Base-by-base conservation (phyloP, 768 basidiomycete species). In the Coprinopsis sp. region DNA sequence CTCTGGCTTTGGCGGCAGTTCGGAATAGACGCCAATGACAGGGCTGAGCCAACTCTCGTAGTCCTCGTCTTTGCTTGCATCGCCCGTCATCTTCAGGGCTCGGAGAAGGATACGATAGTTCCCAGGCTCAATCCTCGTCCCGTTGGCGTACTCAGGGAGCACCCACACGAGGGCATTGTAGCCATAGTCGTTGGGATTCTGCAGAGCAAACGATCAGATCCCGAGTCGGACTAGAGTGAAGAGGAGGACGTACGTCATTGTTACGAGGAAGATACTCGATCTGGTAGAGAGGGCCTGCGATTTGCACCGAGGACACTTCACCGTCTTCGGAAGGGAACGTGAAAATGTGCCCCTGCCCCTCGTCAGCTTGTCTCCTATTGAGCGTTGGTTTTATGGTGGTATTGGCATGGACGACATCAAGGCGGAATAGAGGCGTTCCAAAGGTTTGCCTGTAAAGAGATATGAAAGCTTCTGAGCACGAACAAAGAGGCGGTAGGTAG, bases 11-110 rank as follows among this genome's bases (percentile, higher is more conserved):
- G n/a, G n/a, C n/a, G n/a, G n/a, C n/a, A n/a, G n/a, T n/a, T n/a
- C n/a, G n/a, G 73, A 56, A 78, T 73, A n/a, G 77, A 77, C 58
- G 76, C 82, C 51, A 73, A 68, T 51, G 41, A 73, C 58, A 11
- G 72, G 70, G 47, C 73, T 72, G 48, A 74, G 55, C 68, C 67
- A 77, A 40, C 66, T 70, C 46, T 77, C 74, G 38, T 67, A 75
- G 51, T 76, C 72, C 24, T 60, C 64, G 49, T 74, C 68, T n/a
- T 60, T 66, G 16, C 50, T 60, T 18, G 67, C 61, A 48, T 76
- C 52, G 0, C 73, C 74, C 11, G 73, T 73, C 2, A 74, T 71
- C 44, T 53, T 65, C 41, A 76, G 52, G 0, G 70, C 68, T 3
- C 73, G 64, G 7, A 74, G 37, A n/a, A 75, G 61, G 22, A 70